phyloP scores from a whole-genome alignment of 1,139 yeast species.

The Scheffersomyces titani region DNA sequence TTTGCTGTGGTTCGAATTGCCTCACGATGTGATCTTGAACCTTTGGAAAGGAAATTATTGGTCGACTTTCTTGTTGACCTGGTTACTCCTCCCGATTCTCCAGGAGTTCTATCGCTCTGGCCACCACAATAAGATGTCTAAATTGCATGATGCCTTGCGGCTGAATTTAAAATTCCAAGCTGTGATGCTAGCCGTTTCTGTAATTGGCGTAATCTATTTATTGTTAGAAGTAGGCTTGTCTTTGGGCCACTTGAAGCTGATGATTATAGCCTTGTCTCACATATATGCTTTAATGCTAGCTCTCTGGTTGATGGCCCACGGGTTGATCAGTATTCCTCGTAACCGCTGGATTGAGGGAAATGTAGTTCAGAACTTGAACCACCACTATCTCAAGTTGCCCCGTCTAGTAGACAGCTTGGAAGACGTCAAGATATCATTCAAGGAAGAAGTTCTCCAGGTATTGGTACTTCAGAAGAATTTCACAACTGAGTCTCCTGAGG shows the following conservation, averaged over 20 bases:
- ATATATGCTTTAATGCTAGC: conserved; percentile 77
- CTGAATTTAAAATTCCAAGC: conserved; percentile 63
- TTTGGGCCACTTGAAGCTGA: conserved; percentile 57
- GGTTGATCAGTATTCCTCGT: conserved; percentile 68
- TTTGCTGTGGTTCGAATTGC: conserved; percentile 27
- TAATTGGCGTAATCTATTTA: conserved; percentile 60
- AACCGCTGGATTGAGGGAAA: conserved; percentile 53
- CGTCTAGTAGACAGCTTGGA: conserved; percentile 59
- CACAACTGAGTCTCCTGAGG: conserved; percentile 31
- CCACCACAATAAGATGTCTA: conserved; percentile 46
- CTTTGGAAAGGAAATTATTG: conserved; percentile 80
- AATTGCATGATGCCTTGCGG: conserved; percentile 58
- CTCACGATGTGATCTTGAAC: conserved; percentile 48
- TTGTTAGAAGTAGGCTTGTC: conserved; percentile 62
- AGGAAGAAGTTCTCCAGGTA: conserved; percentile 68
- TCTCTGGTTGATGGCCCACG: conserved; percentile 85
- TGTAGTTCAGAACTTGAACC: conserved; percentile 38
- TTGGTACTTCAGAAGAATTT: conserved; percentile 41
- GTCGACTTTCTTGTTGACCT: conserved; percentile 75
- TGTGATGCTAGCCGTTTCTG: conserved; percentile 53
- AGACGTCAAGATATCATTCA: conserved; percentile 63
- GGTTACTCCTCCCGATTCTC: conserved; percentile 69
- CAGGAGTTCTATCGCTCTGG: conserved; percentile 79
- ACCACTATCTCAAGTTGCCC: conserved; percentile 57
- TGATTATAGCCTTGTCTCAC: conserved; percentile 76